Conservation (phyloP, 306 rosid genomes). For the Begonia peltatifolia region DNA sequence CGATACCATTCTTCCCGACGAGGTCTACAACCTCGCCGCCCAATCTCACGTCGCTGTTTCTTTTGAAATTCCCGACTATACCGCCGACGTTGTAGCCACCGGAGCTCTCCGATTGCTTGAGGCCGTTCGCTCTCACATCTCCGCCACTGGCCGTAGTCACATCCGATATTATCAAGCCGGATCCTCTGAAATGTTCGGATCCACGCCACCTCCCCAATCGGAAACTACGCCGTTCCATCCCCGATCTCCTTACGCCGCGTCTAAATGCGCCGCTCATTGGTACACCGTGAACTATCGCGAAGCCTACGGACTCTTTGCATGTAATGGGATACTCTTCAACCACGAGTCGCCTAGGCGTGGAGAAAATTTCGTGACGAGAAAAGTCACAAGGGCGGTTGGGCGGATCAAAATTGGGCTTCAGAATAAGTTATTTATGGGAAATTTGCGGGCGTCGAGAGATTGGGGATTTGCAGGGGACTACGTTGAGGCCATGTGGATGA, state of each 20-base stretch:
- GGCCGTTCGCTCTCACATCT: slow-evolving; percentile 84
- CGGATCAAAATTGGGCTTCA: slow-evolving; percentile 90
- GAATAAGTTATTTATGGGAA: slow-evolving; percentile 78
- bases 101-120: slow-evolving; percentile 88
- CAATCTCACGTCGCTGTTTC: slow-evolving; percentile 98
- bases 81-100: slow-evolving; percentile 95
- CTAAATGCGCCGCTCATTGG: slow-evolving; percentile 98
- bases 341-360: slow-evolving; percentile 87
- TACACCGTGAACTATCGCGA: slow-evolving; percentile 95
- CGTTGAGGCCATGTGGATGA: slow-evolving; percentile 99
- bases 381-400: slow-evolving; percentile 88
- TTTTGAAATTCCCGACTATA: slow-evolving; percentile 96
- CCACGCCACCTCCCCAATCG: slow-evolving; percentile 86
- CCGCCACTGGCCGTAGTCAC: slow-evolving; percentile 48
- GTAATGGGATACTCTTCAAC: slow-evolving; percentile 86
- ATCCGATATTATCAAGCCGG: slow-evolving; percentile 95
- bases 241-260: slow-evolving; percentile 88
- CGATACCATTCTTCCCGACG: slow-evolving; percentile 77
- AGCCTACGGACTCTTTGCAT: slow-evolving; percentile 78
- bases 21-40: slow-evolving; percentile 97
- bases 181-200: slow-evolving; percentile 87
- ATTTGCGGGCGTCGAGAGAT: slow-evolving; percentile 74
- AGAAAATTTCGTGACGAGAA: slow-evolving; percentile 92
- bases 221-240: slow-evolving; percentile 90
- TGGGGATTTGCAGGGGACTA: slow-evolving; percentile 99